phyloP scores from a whole-genome alignment of 306 rosid genomes.

The Oxytropis ochrocephala region DNA sequence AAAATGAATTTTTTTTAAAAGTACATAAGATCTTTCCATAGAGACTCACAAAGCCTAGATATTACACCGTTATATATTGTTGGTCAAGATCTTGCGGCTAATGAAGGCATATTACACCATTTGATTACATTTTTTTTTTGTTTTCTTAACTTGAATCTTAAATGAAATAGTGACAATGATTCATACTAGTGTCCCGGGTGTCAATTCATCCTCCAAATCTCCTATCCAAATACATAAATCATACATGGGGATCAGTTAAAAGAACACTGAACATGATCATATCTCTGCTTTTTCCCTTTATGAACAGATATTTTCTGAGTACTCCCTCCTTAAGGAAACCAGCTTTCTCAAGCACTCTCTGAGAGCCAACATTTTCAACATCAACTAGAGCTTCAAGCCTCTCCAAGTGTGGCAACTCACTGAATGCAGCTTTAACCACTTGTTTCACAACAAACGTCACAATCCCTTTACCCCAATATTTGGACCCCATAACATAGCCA shows the following conservation, averaged over 20 bases:
- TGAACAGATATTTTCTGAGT: slow-evolving; percentile 33
- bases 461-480: slow-evolving; percentile 72
- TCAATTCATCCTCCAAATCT: slow-evolving; percentile 38
- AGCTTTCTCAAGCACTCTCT: slow-evolving; percentile 58
- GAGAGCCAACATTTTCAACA: slow-evolving; percentile 58
- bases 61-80: too few species aligned
- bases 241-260: slow-evolving; percentile 16
- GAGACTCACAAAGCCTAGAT: too few species aligned
- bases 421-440: slow-evolving; percentile 37
- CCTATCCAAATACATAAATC: too few species aligned
- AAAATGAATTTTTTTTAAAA: too few species aligned
- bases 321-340: slow-evolving; percentile 68
- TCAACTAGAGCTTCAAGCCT: slow-evolving; percentile 75
- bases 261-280: slow-evolving; percentile 48
- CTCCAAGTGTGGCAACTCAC: slow-evolving; percentile 46
- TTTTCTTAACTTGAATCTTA: too few species aligned
- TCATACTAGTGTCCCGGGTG: neutral
- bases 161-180: too few species aligned
- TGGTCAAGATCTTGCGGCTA: too few species aligned
- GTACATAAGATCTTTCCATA: too few species aligned
- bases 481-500: slow-evolving; percentile 55
- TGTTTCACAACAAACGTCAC: slow-evolving; percentile 49
- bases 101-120: too few species aligned
- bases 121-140: too few species aligned
- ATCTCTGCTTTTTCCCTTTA: slow-evolving; percentile 47